Conservation (phyloP, 805 yeast species). For the Nakazawaea ambrosiae region DNA sequence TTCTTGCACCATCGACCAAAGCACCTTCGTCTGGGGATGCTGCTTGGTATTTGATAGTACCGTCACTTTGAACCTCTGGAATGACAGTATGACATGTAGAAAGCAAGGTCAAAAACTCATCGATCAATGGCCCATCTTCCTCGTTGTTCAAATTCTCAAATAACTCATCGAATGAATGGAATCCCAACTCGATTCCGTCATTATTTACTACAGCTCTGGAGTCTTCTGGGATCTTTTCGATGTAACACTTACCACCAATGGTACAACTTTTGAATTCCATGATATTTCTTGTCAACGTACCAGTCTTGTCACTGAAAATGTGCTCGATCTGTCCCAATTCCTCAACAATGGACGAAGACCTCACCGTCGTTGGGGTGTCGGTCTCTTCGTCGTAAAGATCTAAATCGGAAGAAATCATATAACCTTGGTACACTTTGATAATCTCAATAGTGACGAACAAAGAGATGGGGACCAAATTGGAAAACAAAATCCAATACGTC, state of each 20-base stretch:
- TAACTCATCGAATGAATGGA: slow-evolving; percentile 61
- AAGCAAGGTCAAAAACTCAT: slow-evolving; percentile 73
- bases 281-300: slow-evolving; percentile 89
- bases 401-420: slow-evolving; percentile 85
- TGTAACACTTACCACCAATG: slow-evolving; percentile 87
- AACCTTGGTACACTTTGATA: slow-evolving; percentile 93
- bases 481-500: slow-evolving; percentile 94
- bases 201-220: slow-evolving; percentile 53
- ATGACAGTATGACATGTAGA: slow-evolving; percentile 97
- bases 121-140: slow-evolving; percentile 36
- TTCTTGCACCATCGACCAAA: slow-evolving; percentile 91
- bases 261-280: slow-evolving; percentile 96
- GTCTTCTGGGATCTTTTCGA: slow-evolving; percentile 88
- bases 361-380: slow-evolving; percentile 91
- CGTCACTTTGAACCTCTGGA: slow-evolving; percentile 69
- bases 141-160: slow-evolving; percentile 37
- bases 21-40: slow-evolving; percentile 99
- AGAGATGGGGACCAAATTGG: slow-evolving; percentile 96
- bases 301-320: slow-evolving; percentile 95
- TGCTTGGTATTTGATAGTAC: slow-evolving; percentile 86
- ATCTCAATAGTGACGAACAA: slow-evolving; percentile 93
- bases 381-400: slow-evolving; percentile 85
- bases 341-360: slow-evolving; percentile 94
- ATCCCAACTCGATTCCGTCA: slow-evolving; percentile 82
- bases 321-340: slow-evolving; percentile 96